Conservation (phyloP, 441 rosid genomes). For the Bocquillonia castaneifolia region DNA sequence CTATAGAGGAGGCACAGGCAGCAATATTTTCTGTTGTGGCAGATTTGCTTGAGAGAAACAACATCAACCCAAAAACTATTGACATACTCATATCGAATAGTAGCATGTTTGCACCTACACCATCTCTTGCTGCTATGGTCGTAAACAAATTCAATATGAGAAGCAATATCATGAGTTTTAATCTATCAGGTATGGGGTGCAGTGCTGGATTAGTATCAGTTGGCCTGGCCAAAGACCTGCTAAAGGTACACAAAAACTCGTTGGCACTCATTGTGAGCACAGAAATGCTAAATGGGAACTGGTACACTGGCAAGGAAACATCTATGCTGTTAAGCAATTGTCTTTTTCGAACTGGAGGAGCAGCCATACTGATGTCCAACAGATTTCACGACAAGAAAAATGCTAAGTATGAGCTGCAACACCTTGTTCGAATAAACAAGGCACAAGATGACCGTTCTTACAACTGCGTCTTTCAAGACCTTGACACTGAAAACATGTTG, state of each 20-base stretch:
- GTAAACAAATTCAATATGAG: conserved; percentile 48
- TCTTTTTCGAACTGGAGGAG: conserved; percentile 51
- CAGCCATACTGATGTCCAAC: conserved; percentile 26
- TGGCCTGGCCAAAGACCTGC: conserved; percentile 35
- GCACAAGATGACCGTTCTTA: conserved; percentile 19
- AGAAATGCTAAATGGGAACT: conserved; percentile 44
- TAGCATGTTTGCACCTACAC: conserved; percentile 42
- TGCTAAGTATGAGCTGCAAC: conserved; percentile 28
- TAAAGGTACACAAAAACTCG: conserved; percentile 32
- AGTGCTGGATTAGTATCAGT: conserved; percentile 48
- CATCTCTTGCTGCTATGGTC: conserved; percentile 47
- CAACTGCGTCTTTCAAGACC: conserved; percentile 21
- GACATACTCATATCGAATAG: conserved; percentile 30
- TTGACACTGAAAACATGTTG: conserved; percentile 15
- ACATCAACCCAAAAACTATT: conserved; percentile 24
- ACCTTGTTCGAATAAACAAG: conserved; percentile 22
- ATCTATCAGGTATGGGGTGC: conserved; percentile 60
- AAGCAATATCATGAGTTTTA: conserved; percentile 40
- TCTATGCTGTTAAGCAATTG: conserved; percentile 56
- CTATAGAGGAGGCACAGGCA: conserved; percentile 29
- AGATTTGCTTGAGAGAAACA: conserved; percentile 22
- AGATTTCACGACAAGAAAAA: conserved; percentile 19
- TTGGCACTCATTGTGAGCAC: conserved; percentile 48
- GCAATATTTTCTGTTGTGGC: conserved; percentile 16
- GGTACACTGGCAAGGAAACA: conserved; percentile 57